These are phyloP conservation scores for Vigna unguiculata DNA, from an alignment of 306 rosid genomes.

Conservation along the genomic window DNA sequence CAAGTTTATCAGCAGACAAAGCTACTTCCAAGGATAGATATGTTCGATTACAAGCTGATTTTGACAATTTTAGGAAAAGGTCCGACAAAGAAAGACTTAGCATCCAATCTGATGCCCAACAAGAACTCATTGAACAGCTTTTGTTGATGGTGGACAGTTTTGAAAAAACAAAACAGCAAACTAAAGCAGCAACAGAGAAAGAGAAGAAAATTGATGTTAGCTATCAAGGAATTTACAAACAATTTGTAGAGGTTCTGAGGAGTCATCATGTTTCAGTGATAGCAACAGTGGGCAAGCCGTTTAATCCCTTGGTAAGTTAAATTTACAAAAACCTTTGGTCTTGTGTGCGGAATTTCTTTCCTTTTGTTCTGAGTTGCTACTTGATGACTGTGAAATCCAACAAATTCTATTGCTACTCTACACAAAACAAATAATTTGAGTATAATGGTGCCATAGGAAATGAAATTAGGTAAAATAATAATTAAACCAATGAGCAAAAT, in stretches of 20 bases:
- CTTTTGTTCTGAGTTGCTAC: slow-evolving; percentile 18
- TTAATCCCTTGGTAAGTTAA: slow-evolving; percentile 83
- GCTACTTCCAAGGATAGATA: slow-evolving; percentile 71
- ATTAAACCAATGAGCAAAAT: not conserved
- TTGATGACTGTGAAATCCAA: not conserved
- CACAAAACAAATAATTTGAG: not conserved
- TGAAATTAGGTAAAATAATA: not conserved
- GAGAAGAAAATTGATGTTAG: slow-evolving; percentile 84
- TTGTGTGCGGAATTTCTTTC: slow-evolving; percentile 1
- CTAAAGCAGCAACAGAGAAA: slow-evolving; percentile 70
- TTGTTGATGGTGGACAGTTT: slow-evolving; percentile 87
- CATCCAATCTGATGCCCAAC: slow-evolving; percentile 67
- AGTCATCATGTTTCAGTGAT: slow-evolving; percentile 74
- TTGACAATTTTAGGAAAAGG: slow-evolving; percentile 90
- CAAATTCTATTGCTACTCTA: not conserved
- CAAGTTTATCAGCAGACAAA: slow-evolving; percentile 61
- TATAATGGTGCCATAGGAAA: not conserved
- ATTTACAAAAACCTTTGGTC: slow-evolving; percentile 21
- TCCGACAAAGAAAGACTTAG: slow-evolving; percentile 68
- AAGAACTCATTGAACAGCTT: slow-evolving; percentile 72
- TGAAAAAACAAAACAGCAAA: slow-evolving; percentile 79
- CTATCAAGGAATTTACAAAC: slow-evolving; percentile 95
- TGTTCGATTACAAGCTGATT: slow-evolving; percentile 86
- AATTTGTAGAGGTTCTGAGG: slow-evolving; percentile 84
- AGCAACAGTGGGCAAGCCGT: slow-evolving; percentile 84